Evolutionary conservation across 768 basidiomycete species (phyloP).

Genomic region (Mycena pura): DNA sequence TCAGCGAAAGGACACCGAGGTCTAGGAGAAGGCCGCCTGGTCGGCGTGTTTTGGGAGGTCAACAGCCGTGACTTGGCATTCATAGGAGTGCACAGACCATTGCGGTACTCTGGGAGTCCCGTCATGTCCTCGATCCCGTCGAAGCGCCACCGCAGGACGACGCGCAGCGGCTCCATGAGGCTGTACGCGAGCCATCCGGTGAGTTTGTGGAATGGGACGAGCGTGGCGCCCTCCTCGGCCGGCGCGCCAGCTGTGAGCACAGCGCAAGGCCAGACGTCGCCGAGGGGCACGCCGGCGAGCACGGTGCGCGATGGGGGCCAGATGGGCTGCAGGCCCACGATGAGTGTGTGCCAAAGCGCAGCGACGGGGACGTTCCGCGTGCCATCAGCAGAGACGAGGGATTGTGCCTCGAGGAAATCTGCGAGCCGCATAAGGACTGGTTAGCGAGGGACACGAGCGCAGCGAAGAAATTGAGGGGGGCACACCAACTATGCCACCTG

Average conservation of each 20-base stretch:
- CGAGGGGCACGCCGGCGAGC: slow-evolving; percentile 74
- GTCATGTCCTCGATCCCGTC: slow-evolving; percentile 86
- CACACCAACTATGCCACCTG: slow-evolving; percentile 83
- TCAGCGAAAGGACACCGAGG: slow-evolving; percentile 77
- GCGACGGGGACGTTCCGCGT: slow-evolving; percentile 63
- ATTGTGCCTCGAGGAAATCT: slow-evolving; percentile 76
- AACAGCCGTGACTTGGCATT: too few species aligned
- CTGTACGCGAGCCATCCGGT: slow-evolving; percentile 94
- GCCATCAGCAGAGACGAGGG: slow-evolving; percentile 46
- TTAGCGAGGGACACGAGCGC: neutral
- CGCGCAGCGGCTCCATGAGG: slow-evolving; percentile 84
- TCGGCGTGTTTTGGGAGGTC: too few species aligned
- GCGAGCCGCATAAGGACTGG: too few species aligned
- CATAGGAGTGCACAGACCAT: slow-evolving; percentile 55
- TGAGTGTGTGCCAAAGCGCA: slow-evolving; percentile 81
- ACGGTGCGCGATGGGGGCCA: slow-evolving; percentile 83
- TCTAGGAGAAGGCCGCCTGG: slow-evolving; percentile 89
- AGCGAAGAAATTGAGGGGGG: neutral
- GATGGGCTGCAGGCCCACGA: slow-evolving; percentile 83
- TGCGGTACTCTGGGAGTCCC: slow-evolving; percentile 94
- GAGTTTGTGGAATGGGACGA: slow-evolving; percentile 96
- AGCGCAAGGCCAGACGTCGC: slow-evolving; percentile 93
- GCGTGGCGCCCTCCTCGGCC: slow-evolving; percentile 54
- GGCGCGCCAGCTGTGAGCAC: slow-evolving; percentile 43
- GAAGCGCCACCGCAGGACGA: slow-evolving; percentile 79